Percentiles rank a stretch among this genome's conserved stretches.
These are phyloP conservation scores for Tuber calosporum DNA, from an alignment of 495 filamentous ascomycete genomes.

Conservation along the genomic window DNA sequence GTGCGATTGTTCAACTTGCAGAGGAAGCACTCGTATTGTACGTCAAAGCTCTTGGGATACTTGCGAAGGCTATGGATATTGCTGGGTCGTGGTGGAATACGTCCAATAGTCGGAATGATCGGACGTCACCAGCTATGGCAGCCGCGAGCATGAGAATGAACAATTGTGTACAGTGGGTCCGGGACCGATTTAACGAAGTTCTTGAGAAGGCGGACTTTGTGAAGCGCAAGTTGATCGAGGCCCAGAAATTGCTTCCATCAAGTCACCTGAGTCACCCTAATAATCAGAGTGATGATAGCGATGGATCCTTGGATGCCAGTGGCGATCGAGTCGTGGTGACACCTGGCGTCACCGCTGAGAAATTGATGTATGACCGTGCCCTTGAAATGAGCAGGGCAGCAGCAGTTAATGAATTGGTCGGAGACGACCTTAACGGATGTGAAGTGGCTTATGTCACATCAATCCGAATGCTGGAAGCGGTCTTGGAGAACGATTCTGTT, in stretches of 20 bases:
- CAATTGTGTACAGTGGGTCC: slow-evolving; percentile 88
- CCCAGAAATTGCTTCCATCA: slow-evolving; percentile 71
- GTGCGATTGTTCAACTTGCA: slow-evolving; percentile 76
- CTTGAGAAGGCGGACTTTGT: slow-evolving; percentile 92
- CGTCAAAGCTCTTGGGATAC: slow-evolving; percentile 80
- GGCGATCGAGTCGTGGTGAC: slow-evolving; percentile 61
- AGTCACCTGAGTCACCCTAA: slow-evolving; percentile 80
- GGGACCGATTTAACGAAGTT: slow-evolving; percentile 88
- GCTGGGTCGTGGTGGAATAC: slow-evolving; percentile 80
- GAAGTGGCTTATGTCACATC: slow-evolving; percentile 91
- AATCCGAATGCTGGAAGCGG: slow-evolving; percentile 85
- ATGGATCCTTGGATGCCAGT: slow-evolving; percentile 50
- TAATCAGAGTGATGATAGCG: slow-evolving; percentile 52
- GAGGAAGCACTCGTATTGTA: slow-evolving; percentile 95
- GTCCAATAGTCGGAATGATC: slow-evolving; percentile 45
- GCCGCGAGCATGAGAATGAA: slow-evolving; percentile 72
- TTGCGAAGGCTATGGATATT: slow-evolving; percentile 94
- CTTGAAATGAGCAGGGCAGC: slow-evolving; percentile 91
- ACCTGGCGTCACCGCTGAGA: slow-evolving; percentile 82
- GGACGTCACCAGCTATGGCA: slow-evolving; percentile 37
- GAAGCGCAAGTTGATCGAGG: slow-evolving; percentile 73
- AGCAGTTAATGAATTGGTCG: slow-evolving; percentile 89
- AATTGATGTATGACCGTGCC: slow-evolving; percentile 95
- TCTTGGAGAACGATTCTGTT: slow-evolving; percentile 59
- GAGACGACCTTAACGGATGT: slow-evolving; percentile 78